phyloP scores from a whole-genome alignment of 805 yeast genomes.

The Starmera amethionina region DNA sequence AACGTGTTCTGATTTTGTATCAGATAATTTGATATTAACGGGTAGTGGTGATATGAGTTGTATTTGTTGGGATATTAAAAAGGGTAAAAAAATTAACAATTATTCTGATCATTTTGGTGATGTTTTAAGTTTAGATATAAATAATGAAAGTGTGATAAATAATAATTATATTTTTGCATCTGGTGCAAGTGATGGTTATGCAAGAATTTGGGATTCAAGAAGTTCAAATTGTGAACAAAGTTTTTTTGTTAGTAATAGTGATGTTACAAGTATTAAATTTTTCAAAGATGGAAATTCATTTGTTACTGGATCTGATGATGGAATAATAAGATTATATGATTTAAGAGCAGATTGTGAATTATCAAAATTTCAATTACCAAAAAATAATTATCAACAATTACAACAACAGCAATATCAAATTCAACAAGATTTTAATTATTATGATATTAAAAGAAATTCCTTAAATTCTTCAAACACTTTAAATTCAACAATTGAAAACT shows the following conservation, averaged over 20 bases:
- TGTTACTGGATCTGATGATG: conserved; percentile 74
- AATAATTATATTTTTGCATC: conserved; percentile 35
- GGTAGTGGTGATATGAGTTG: conserved; percentile 80
- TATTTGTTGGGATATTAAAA: conserved; percentile 67
- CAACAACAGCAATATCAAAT: conserved; percentile 5
- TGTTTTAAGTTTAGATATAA: conserved; percentile 39
- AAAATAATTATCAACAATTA: conserved; percentile 2
- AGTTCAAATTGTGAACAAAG: conserved; percentile 34
- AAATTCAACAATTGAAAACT: conserved; percentile 33
- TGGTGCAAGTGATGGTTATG: conserved; percentile 61
- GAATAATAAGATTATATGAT: conserved; percentile 60
- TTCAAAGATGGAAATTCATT: conserved; percentile 67
- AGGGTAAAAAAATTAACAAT: conserved; percentile 41
- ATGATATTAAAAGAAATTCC: conserved; percentile 14
- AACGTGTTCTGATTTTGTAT: conserved; percentile 61
- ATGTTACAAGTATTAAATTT: conserved; percentile 51
- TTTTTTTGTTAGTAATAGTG: conserved; percentile 48
- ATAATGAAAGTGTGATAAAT: conserved; percentile 12
- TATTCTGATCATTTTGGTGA: conserved; percentile 67
- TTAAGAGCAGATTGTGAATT: conserved; percentile 67
- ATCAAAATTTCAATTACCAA: conserved; percentile 31
- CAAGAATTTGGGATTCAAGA: conserved; percentile 58
- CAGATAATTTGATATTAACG: conserved; percentile 47
- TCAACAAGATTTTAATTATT: conserved; percentile 5
- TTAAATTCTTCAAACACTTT: conserved; percentile 21